Evolutionary conservation across 176 grass and related monocot species (phyloP).

Genomic region (Lolium perenne): DNA sequence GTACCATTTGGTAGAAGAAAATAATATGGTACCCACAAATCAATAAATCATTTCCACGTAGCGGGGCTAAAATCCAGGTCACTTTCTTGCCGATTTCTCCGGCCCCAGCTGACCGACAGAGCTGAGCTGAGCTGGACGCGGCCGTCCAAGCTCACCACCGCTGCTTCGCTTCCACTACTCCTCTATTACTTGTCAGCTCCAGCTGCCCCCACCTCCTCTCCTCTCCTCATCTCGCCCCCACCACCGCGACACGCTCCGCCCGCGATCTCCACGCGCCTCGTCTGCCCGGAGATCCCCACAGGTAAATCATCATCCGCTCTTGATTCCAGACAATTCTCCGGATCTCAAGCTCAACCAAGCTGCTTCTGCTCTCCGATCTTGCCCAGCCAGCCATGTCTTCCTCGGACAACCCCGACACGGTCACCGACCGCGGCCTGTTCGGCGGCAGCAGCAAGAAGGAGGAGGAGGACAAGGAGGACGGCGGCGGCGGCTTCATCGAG

Average conservation of each 20-base stretch:
- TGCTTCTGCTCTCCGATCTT: not conserved
- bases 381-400: slow-evolving; percentile 50
- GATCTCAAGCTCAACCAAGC: not conserved
- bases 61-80: not conserved
- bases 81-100: not conserved
- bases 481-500: slow-evolving; percentile 66
- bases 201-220: not conserved
- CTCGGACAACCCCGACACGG: slow-evolving; percentile 49
- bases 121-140: not conserved
- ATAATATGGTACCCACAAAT: not conserved
- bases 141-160: not conserved
- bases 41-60: not conserved
- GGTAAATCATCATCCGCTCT: not conserved
- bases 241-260: not conserved
- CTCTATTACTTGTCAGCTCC: not conserved
- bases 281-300: slow-evolving; percentile 40
- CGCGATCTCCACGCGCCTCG: slow-evolving; percentile 48
- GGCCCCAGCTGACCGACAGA: not conserved
- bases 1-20: not conserved
- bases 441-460: slow-evolving; percentile 43
- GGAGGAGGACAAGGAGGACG: slow-evolving; percentile 35
- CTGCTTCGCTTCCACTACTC: not conserved
- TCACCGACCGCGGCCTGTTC: slow-evolving; percentile 43
- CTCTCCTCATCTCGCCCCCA: not conserved
- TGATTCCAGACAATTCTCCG: not conserved